phyloP scores from a whole-genome alignment of 805 yeast species.

The Myxozyma lipomycoides region DNA sequence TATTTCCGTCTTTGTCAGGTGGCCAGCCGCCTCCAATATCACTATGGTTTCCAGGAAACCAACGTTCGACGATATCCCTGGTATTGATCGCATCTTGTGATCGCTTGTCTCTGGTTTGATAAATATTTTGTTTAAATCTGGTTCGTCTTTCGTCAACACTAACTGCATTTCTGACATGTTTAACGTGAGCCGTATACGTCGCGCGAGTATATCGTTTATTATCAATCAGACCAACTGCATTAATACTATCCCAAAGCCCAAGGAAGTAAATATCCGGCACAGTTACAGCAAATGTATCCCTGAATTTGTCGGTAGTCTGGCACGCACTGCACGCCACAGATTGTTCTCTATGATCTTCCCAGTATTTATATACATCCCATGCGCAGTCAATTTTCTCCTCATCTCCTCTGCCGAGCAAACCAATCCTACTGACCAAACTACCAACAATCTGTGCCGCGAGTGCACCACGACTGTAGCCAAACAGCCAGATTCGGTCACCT shows the following conservation, averaged over 20 bases:
- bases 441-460: slow-evolving; percentile 60
- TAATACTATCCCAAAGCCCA: slow-evolving; percentile 68
- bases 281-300: slow-evolving; percentile 49
- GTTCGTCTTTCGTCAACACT: slow-evolving; percentile 65
- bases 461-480: slow-evolving; percentile 51
- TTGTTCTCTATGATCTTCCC: slow-evolving; percentile 55
- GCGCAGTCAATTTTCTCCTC: slow-evolving; percentile 57
- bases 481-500: slow-evolving; percentile 30
- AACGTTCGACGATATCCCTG: slow-evolving; percentile 48
- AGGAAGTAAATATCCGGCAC: slow-evolving; percentile 50
- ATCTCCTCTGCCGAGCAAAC: slow-evolving; percentile 52
- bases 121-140: slow-evolving; percentile 56
- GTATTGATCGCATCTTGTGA: not conserved
- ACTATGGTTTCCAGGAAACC: slow-evolving; percentile 69
- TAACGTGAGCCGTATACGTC: slow-evolving; percentile 50
- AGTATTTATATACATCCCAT: slow-evolving; percentile 57
- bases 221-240: slow-evolving; percentile 55
- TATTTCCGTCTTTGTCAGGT: slow-evolving; percentile 42
- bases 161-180: slow-evolving; percentile 63
- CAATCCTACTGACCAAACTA: slow-evolving; percentile 64
- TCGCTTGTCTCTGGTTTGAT: not conserved
- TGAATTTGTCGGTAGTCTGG: slow-evolving; percentile 50
- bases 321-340: slow-evolving; percentile 40
- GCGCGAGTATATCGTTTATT: slow-evolving; percentile 57
- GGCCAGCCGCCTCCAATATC: slow-evolving; percentile 70